phyloP scores from a whole-genome alignment of 306 rosid species.

The Cucurbita maxima region DNA sequence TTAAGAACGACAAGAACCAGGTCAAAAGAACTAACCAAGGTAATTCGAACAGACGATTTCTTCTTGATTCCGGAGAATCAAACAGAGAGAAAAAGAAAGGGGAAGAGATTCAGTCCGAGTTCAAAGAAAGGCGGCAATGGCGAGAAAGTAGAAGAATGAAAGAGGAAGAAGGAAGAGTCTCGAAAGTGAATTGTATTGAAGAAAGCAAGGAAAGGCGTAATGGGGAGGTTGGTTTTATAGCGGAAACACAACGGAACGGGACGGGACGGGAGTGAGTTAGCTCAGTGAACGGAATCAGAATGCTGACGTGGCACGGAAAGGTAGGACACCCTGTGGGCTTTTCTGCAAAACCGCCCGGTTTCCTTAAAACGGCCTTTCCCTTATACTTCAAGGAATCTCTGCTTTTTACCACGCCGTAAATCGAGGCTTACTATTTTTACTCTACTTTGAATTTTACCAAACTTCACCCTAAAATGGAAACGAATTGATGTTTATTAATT shows the following conservation, averaged over 20 bases:
- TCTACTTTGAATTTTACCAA: too few relatives aligned
- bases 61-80: background rate
- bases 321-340: background rate
- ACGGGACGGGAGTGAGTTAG: background rate
- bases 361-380: background rate
- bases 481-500: too few relatives aligned
- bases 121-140: background rate
- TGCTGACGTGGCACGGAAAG: background rate
- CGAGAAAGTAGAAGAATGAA: background rate
- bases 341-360: background rate
- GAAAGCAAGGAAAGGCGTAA: background rate
- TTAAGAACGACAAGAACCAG: background rate
- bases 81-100: background rate
- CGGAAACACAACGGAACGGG: background rate
- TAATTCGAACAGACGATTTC: conserved; percentile 2
- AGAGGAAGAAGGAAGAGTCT: background rate
- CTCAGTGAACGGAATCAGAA: background rate
- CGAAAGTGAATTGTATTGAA: background rate
- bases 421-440: too few relatives aligned
- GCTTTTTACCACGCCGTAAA: too few relatives aligned
- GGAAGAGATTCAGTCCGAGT: background rate
- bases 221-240: background rate
- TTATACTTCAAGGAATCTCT: background rate
- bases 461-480: too few relatives aligned
- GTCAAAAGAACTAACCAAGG: background rate